Evolutionary conservation across 1,284 basidiomycete genomes (phyloP), one percentile per base, ranked within the genome.

Genomic region (Marasmius sp.): DNA sequence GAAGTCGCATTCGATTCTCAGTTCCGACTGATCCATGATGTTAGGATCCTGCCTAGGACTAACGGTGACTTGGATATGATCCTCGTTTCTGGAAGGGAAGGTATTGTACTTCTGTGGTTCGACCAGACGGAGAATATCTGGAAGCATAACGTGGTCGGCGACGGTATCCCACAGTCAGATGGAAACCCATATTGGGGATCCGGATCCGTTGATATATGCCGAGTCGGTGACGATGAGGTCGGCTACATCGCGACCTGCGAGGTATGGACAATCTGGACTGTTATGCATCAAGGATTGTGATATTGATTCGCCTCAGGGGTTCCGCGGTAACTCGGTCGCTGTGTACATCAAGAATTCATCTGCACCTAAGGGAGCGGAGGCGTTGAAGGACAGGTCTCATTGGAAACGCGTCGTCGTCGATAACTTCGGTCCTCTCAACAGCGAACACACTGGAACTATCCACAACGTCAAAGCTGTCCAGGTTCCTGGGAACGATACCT

Each of bases 241-340:
- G 73, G 72, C 2, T 75, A 74, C 58, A 71, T 75, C 45, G 70
- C 68, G 10, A 59, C 67, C 6, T 65, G 62, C 58, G 72, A 74
- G 66, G 71, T 60, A 5, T 14, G 52, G n/a, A n/a, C n/a, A n/a
- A n/a, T n/a, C n/a, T n/a, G n/a, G 54, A 20, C 41, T 12, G 18
- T 51, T 12, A 14, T 22, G 11, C 18, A 69, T 45, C 64, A 57
- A 27, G 16, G 14, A 37, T 51, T 47, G 20, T 38, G 36, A 36
- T 18, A 18, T 56, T 45, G 12, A 53, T 33, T 38, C 16, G 20
- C 8, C 38, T 12, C 8, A 75, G 72, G 70, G 63, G 14, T 72
- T 75, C 61, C 72, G 73, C 57, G 73, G 73, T 14, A 71, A 74
- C 60, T 60, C 37, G 7, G 71, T 74, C 33, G 58, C 71, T 7